phyloP scores from a whole-genome alignment of 129 eudicot genomes.

The Pittosporum tobira region DNA sequence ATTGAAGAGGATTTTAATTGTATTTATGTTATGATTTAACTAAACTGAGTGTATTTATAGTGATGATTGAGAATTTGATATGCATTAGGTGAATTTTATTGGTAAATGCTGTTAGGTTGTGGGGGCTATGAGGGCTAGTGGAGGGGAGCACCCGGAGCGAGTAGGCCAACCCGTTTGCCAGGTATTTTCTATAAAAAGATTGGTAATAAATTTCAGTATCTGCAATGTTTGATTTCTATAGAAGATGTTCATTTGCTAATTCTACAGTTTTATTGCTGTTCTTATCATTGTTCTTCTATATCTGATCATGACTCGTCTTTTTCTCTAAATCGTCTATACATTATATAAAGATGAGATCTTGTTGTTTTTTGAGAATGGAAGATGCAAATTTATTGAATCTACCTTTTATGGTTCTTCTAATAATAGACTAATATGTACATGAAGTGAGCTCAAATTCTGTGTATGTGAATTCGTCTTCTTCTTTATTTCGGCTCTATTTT shows the following conservation, averaged over 20 bases:
- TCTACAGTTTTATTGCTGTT: background rate
- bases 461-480: background rate
- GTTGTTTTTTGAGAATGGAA: background rate
- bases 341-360: background rate
- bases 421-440: background rate
- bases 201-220: background rate
- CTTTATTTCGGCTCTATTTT: background rate
- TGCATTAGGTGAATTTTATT: conserved; percentile 14
- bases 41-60: background rate
- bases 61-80: background rate
- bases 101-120: conserved; percentile 38
- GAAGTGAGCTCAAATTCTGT: background rate
- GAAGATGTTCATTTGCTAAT: background rate
- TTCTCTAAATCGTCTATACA: conserved; percentile 4
- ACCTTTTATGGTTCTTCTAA: background rate
- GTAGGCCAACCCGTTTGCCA: conserved; percentile 78
- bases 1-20: background rate
- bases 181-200: conserved; percentile 31
- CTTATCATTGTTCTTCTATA: background rate
- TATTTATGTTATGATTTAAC: conserved; percentile 1
- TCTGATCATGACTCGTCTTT: conserved; percentile 16
- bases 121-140: conserved; percentile 51
- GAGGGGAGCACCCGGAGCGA: conserved; percentile 69
- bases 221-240: background rate
- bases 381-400: background rate